These are phyloP conservation scores for Euphorbia schlechtendalii DNA, from an alignment of 441 rosid species.

Conservation along the genomic window DNA sequence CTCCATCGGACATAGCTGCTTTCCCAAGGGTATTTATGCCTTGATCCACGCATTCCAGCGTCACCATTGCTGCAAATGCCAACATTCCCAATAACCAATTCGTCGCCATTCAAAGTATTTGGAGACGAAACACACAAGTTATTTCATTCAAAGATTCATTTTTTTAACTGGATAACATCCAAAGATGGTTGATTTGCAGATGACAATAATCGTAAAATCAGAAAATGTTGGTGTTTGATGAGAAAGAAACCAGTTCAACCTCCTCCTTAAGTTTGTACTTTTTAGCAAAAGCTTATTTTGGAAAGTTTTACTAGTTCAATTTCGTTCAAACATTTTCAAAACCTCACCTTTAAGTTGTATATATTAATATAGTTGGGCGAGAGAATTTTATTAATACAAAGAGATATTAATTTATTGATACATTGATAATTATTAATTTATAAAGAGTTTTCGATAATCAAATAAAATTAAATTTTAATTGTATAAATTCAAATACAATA, in stretches of 20 bases:
- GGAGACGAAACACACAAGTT: no score
- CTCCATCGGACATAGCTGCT: constrained; percentile 38
- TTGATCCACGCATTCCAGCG: constrained; percentile 22
- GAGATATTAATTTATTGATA: no score
- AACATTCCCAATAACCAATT: constrained; percentile 9
- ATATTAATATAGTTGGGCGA: no score
- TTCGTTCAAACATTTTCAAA: background rate
- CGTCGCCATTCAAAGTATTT: constrained; percentile 11
- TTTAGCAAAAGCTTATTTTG: background rate
- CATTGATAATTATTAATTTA: no score
- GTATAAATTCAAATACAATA: no score
- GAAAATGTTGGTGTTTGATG: background rate
- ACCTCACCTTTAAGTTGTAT: no score
- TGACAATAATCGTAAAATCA: background rate
- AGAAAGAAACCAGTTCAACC: background rate
- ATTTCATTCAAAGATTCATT: background rate
- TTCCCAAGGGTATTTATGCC: constrained; percentile 32
- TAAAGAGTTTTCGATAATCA: no score
- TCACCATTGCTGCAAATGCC: constrained; percentile 34
- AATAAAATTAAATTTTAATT: no score
- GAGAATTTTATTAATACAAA: no score
- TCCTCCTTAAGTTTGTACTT: background rate
- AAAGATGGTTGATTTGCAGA: background rate
- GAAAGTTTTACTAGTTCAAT: background rate
- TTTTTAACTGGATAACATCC: no score